These are phyloP conservation scores for Ceratobasidium papillatum DNA, from an alignment of 1,284 basidiomycete species.

Conservation along the genomic window DNA sequence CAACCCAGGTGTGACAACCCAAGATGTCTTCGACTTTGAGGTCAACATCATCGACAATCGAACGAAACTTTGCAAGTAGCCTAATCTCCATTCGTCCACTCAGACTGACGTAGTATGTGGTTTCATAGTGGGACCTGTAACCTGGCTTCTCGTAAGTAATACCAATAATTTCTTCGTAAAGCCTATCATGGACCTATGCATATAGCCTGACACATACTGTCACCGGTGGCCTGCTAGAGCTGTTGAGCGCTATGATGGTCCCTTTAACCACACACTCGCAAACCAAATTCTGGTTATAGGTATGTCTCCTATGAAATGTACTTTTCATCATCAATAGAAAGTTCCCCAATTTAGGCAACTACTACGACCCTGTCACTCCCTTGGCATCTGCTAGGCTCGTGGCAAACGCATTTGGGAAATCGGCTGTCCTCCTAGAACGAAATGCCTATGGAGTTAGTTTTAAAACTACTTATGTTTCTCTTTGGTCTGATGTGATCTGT, in stretches of 20 bases:
- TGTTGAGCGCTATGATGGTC: slow-evolving; percentile 31
- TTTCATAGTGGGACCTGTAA: background rate
- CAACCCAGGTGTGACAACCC: background rate
- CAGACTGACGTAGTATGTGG: background rate
- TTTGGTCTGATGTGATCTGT: background rate
- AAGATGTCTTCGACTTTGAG: slow-evolving; percentile 1
- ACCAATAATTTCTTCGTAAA: background rate
- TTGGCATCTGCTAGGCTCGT: slow-evolving; percentile 18
- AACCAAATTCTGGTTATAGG: slow-evolving; percentile 36
- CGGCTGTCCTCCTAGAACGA: slow-evolving; percentile 21
- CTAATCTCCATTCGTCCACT: background rate
- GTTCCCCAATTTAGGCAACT: slow-evolving; percentile 8
- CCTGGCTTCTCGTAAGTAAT: background rate
- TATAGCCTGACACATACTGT: background rate
- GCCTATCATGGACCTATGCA: background rate
- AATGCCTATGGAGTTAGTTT: slow-evolving; percentile 34
- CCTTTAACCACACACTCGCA: slow-evolving; percentile 19
- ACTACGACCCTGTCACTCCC: slow-evolving; percentile 37
- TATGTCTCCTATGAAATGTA: background rate
- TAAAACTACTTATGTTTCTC: background rate
- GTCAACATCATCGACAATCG: background rate
- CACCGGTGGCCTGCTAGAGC: slow-evolving; percentile 29
- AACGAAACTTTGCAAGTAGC: background rate
- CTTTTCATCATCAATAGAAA: too few relatives aligned
- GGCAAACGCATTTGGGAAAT: slow-evolving; percentile 15